phyloP scores from a whole-genome alignment of 148 eudicot genomes.

The Camellia japonica region DNA sequence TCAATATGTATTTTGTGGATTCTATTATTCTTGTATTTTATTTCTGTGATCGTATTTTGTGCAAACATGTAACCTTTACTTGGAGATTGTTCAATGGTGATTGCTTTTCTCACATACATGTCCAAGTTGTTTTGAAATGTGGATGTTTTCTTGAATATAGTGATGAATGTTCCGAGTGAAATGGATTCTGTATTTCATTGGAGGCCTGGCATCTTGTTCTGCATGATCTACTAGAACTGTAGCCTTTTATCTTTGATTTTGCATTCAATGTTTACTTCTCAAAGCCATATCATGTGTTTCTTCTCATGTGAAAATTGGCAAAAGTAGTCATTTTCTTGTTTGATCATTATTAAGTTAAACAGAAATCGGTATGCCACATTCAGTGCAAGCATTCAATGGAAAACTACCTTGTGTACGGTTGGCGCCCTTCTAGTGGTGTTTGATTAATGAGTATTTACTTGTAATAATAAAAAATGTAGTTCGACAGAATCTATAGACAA shows the following conservation, averaged over 20 bases:
- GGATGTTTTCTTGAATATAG: neutral
- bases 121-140: neutral
- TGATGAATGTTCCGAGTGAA: neutral
- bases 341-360: neutral
- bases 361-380: neutral
- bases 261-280: neutral
- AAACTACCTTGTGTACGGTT: neutral
- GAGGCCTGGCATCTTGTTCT: neutral
- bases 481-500: neutral
- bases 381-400: neutral
- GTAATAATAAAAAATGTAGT: too few species aligned
- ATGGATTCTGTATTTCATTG: neutral
- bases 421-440: too few species aligned
- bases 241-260: neutral
- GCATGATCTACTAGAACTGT: neutral
- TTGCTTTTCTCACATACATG: conserved; percentile 4
- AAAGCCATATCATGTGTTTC: neutral
- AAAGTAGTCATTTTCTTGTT: neutral
- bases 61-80: conserved; percentile 1
- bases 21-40: neutral
- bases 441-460: too few species aligned
- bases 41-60: neutral
- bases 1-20: neutral
- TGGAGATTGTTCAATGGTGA: conserved; percentile 12
- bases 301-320: neutral